Base-by-base conservation (phyloP, 768 basidiomycete species). In the Saitozyma sp. region DNA sequence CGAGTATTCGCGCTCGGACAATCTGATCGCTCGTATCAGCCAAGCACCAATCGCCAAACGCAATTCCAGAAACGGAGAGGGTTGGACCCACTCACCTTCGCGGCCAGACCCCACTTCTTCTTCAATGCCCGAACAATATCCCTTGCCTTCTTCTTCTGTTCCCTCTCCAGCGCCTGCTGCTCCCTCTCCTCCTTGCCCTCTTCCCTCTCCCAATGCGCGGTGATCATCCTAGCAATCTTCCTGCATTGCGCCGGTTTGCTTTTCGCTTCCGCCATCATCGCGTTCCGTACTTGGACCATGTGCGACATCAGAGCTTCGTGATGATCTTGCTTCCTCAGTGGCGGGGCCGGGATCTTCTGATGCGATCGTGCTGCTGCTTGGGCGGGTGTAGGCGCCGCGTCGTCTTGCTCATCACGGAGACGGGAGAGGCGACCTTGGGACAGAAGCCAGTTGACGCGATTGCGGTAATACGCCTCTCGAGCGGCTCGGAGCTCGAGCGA, bases 71-170 rank as follows among this genome's bases (percentile, higher is more conserved):
- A 51, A 19, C n/a, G 17, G 42, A n/a, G n/a, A n/a, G n/a, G 16
- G 9, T 17, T 40, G 39, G 49, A 69, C n/a, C n/a, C n/a, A n/a
- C n/a, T 54, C 57, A 79, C 77, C 58, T 80, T 78, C 14, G 93
- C 86, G 8, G 90, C 93, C 73, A 90, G 87, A 78, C 88, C 89
- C 94, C 94, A 97, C 73, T 92, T 89, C 8, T 83, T 83, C 39
- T 84, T 83, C 38, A 96, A 86, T 70, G 86, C 80, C 68, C 85
- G 86, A 53, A 88, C 83, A 0, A 89, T 87, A 19, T 85, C 84
- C 80, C 89, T 90, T 11, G 89, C 90, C 43, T 91, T 70, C 4
- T 81, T 82, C 56, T 85, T 83, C 67, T 89, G 65, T 38, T 87
- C 83, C 77, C 84, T 85, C 80, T 91, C 89, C 69, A 90, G 88